These are phyloP conservation scores for Paecilomyces sp. DNA, from an alignment of 2,329 filamentous ascomycete genomes.

Conservation along the genomic window DNA sequence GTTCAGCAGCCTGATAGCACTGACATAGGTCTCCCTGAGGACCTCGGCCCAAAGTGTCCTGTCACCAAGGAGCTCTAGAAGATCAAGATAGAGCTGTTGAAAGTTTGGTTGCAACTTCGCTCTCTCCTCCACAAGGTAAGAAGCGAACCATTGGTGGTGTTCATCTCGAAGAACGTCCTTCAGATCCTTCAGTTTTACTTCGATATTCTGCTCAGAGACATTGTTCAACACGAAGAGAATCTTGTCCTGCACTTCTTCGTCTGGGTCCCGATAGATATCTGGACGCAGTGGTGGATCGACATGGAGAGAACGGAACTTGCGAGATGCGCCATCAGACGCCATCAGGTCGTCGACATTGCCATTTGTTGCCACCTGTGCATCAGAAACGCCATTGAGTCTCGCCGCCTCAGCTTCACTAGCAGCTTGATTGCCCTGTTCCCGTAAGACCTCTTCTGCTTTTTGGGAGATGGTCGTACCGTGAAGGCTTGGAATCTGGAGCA, in stretches of 20 bases:
- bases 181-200: conserved; percentile 75
- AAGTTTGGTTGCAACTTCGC: conserved; percentile 98
- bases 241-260: conserved; percentile 79
- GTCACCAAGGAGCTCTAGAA: conserved; percentile 76
- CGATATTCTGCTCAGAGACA: conserved; percentile 80
- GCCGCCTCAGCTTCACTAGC: conserved; percentile 47
- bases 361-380: conserved; percentile 55
- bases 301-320: conserved; percentile 71
- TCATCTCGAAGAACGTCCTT: conserved; percentile 68
- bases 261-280: conserved; percentile 69
- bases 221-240: conserved; percentile 97
- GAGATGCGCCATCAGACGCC: conserved; percentile 52
- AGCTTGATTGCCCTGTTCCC: conserved; percentile 55
- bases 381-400: conserved; percentile 27
- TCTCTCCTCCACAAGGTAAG: conserved; percentile 88
- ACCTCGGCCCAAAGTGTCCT: conserved; percentile 77
- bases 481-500: conserved; percentile 73
- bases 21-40: conserved; percentile 85
- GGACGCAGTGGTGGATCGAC: conserved; percentile 61
- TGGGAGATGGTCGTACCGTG: conserved; percentile 78
- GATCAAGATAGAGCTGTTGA: conserved; percentile 83
- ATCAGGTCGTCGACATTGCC: conserved; percentile 61
- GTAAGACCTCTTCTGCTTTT: conserved; percentile 73
- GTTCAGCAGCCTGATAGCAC: conserved; percentile 80
- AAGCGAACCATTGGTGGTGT: conserved; percentile 94